Percentiles rank a stretch among this genome's conserved stretches.
These are phyloP conservation scores for Claviceps arundinis DNA, from an alignment of 2,329 filamentous ascomycete species.

Conservation along the genomic window DNA sequence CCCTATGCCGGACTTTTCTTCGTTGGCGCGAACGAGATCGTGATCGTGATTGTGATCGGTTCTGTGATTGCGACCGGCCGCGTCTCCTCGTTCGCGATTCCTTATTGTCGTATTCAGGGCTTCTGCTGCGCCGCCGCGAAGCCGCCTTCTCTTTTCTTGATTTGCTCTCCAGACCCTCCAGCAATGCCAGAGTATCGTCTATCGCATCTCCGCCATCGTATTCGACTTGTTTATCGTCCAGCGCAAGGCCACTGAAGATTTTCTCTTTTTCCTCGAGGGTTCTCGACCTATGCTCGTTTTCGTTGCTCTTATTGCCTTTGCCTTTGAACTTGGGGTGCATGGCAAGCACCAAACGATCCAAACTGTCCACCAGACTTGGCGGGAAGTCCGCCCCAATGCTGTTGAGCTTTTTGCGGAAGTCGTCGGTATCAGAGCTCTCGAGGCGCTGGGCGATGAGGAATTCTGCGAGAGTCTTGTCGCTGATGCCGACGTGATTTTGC, in stretches of 20 bases:
- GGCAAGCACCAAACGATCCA: conserved; percentile 76
- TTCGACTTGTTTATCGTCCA: conserved; percentile 58
- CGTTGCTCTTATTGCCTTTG: conserved; percentile 26
- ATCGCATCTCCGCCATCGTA: conserved; percentile 47
- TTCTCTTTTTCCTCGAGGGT: conserved; percentile 61
- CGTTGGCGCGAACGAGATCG: conserved; percentile 28
- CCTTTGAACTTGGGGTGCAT: conserved; percentile 84
- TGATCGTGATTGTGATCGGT: conserved; percentile 27
- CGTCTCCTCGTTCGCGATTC: conserved; percentile 28
- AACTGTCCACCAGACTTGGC: conserved; percentile 73
- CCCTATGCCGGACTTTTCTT: conserved; percentile 21
- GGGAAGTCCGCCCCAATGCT: conserved; percentile 73
- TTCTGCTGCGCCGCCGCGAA: conserved; percentile 45
- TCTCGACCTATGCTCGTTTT: conserved; percentile 26
- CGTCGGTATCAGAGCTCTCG: conserved; percentile 53
- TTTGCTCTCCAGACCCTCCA: conserved; percentile 75
- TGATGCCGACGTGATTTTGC: conserved; percentile 83
- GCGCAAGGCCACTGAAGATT: conserved; percentile 78
- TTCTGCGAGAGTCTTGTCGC: conserved; percentile 89
- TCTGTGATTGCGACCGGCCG: conserved; percentile 20
- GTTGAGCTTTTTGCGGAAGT: conserved; percentile 66
- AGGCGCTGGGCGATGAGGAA: conserved; percentile 87
- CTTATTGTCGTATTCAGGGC: conserved; percentile 35
- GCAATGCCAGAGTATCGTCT: conserved; percentile 81
- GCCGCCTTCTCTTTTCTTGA: conserved; percentile 32